Evolutionary conservation across 306 rosid genomes (phyloP).

Genomic region (Acacia crassicarpa): DNA sequence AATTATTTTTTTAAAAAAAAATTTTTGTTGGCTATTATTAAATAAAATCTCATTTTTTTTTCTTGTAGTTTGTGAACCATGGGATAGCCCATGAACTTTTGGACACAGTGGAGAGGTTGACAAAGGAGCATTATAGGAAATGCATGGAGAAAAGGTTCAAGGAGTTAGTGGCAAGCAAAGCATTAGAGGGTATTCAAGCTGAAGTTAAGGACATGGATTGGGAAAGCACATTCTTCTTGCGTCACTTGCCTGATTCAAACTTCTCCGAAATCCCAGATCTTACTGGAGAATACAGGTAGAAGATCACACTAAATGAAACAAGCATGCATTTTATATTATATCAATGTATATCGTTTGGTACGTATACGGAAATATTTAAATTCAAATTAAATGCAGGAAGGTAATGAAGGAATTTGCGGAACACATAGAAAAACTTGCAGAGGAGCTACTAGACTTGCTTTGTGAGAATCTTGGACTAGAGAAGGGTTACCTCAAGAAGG

Average conservation of each 20-base stretch:
- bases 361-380: neutral
- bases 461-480: too few relatives aligned
- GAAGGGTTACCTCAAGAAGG: too few relatives aligned
- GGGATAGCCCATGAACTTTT: slow-evolving; percentile 37
- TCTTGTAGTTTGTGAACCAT: slow-evolving; percentile 50
- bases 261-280: slow-evolving; percentile 54
- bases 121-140: slow-evolving; percentile 57
- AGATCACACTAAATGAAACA: too few relatives aligned
- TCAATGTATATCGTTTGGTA: too few relatives aligned
- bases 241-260: slow-evolving; percentile 57
- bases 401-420: too few relatives aligned
- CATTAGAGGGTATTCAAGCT: slow-evolving; percentile 38
- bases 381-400: neutral
- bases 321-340: too few relatives aligned
- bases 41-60: neutral
- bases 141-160: slow-evolving; percentile 63
- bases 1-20: neutral
- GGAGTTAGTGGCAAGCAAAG: slow-evolving; percentile 52
- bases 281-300: slow-evolving; percentile 48
- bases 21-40: neutral
- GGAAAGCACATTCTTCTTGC: slow-evolving; percentile 67
- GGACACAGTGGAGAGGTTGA: slow-evolving; percentile 58
- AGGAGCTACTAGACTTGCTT: too few relatives aligned
- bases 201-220: slow-evolving; percentile 65
- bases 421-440: too few relatives aligned